These are phyloP conservation scores for Pleurotus ostreatus DNA, from an alignment of 768 basidiomycete genomes.

Conservation along the genomic window DNA sequence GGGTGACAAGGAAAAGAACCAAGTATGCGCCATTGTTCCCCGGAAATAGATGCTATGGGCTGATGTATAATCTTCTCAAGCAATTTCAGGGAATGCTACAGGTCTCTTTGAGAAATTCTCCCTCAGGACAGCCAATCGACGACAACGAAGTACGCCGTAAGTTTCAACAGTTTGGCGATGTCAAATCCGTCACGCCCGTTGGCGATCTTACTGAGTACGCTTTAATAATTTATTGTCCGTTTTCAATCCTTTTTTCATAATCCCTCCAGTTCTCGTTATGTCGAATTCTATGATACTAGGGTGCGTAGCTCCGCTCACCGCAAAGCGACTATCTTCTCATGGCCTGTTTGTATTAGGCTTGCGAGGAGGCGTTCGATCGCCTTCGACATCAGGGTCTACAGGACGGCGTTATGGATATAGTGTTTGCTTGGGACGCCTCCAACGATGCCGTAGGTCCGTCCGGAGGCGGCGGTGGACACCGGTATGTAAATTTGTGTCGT, in stretches of 20 bases:
- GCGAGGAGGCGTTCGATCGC: slow-evolving; percentile 74
- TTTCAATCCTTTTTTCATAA: neutral
- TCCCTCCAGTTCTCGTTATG: slow-evolving; percentile 68
- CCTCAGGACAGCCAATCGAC: slow-evolving; percentile 66
- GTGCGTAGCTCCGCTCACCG: slow-evolving; percentile 34
- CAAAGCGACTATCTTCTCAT: neutral
- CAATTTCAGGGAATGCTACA: slow-evolving; percentile 83
- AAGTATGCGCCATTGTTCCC: slow-evolving; percentile 41
- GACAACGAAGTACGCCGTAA: slow-evolving; percentile 83
- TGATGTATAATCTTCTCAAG: slow-evolving; percentile 23
- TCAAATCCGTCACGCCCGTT: slow-evolving; percentile 72
- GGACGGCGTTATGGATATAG: slow-evolving; percentile 87
- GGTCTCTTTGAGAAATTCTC: slow-evolving; percentile 70
- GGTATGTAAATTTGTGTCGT: slow-evolving; percentile 21
- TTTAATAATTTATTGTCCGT: neutral
- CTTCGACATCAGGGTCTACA: slow-evolving; percentile 75
- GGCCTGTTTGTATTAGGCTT: slow-evolving; percentile 43
- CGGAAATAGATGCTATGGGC: neutral
- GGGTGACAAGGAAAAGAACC: slow-evolving; percentile 76
- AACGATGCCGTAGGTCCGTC: slow-evolving; percentile 48
- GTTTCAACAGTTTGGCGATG: slow-evolving; percentile 87
- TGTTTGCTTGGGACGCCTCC: slow-evolving; percentile 75
- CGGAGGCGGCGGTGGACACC: slow-evolving; percentile 23
- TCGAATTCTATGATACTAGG: slow-evolving; percentile 92
- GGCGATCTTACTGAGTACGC: slow-evolving; percentile 61